A percentile compares a stretch with the other conserved stretches of the same genome.
These are phyloP conservation scores for Samsoniella hepiali DNA, from an alignment of 2,329 filamentous ascomycete species.

Conservation along the genomic window DNA sequence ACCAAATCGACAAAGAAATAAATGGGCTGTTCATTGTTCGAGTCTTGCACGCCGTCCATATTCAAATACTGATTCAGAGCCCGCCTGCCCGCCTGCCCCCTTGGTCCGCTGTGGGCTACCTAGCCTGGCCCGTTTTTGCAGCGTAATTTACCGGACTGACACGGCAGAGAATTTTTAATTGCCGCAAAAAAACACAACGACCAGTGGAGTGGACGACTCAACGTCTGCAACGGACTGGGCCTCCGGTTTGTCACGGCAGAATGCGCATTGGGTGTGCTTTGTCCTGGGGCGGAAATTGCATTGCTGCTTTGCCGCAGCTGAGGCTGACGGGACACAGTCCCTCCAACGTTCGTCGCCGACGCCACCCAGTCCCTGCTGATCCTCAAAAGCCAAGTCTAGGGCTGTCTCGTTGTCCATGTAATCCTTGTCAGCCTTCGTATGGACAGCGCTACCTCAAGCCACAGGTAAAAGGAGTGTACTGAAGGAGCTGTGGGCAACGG, in stretches of 20 bases:
- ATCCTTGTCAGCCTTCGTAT: neutral
- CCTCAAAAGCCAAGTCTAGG: neutral
- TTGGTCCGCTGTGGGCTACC: neutral
- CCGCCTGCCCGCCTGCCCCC: neutral
- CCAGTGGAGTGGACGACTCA: neutral
- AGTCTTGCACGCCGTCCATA: neutral
- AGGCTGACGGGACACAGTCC: neutral
- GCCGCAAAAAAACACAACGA: slow-evolving; percentile 3
- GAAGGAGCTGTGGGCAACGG: neutral
- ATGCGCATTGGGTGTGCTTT: neutral
- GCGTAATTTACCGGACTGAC: slow-evolving; percentile 12
- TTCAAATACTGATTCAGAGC: neutral
- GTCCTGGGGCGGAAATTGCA: neutral
- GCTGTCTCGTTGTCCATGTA: neutral
- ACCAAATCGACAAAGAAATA: neutral
- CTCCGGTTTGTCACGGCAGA: slow-evolving; percentile 7
- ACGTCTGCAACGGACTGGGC: slow-evolving; percentile 10
- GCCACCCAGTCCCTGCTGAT: neutral
- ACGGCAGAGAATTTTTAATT: neutral
- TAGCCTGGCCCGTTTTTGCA: neutral
- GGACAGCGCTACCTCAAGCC: neutral
- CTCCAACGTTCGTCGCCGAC: neutral
- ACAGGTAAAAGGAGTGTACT: neutral
- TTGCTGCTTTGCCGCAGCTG: neutral
- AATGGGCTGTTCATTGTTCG: neutral